phyloP scores from a whole-genome alignment of 257 asterid species.

The Lavandula angustifolia region DNA sequence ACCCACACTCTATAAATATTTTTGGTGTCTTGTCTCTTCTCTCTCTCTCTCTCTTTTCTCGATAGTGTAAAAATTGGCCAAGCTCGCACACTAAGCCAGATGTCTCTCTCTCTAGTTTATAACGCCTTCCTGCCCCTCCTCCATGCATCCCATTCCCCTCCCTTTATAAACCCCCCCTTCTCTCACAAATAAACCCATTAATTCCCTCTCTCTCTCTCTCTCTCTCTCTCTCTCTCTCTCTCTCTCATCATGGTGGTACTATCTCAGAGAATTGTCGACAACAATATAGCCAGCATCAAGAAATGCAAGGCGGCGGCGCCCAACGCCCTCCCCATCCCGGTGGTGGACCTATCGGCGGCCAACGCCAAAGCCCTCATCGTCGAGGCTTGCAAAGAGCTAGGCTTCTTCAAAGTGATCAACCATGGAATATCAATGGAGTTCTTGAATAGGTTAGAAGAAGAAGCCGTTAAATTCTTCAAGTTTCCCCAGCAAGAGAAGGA shows the following conservation, averaged over 20 bases:
- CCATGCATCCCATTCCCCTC: conserved; percentile 28
- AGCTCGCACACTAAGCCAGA: conserved; percentile 32
- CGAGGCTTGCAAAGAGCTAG: conserved; percentile 46
- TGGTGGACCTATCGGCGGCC: conserved; percentile 36
- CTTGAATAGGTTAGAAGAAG: conserved; percentile 36
- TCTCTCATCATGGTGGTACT: conserved; percentile 38
- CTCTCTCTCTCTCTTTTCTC: conserved; percentile 13
- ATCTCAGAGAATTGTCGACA: conserved; percentile 33
- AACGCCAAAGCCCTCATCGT: conserved; percentile 38
- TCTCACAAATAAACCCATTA: too few species aligned
- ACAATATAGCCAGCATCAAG: conserved; percentile 15
- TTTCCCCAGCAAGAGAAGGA: conserved; percentile 40
- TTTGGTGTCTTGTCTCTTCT: neutral
- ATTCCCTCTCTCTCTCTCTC: neutral
- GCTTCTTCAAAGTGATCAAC: conserved; percentile 39
- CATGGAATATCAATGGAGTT: conserved; percentile 36
- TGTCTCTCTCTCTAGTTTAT: conserved; percentile 30
- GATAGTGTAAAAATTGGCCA: conserved; percentile 20
- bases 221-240: conserved; percentile 19
- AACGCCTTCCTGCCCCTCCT: conserved; percentile 24
- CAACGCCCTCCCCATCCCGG: conserved; percentile 38
- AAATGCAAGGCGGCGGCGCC: conserved; percentile 41
- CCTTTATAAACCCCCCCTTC: conserved; percentile 17
- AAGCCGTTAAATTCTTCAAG: conserved; percentile 40
- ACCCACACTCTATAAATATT: neutral